phyloP scores from a whole-genome alignment of 2,329 filamentous ascomycete species.

The Cadophora sp. region DNA sequence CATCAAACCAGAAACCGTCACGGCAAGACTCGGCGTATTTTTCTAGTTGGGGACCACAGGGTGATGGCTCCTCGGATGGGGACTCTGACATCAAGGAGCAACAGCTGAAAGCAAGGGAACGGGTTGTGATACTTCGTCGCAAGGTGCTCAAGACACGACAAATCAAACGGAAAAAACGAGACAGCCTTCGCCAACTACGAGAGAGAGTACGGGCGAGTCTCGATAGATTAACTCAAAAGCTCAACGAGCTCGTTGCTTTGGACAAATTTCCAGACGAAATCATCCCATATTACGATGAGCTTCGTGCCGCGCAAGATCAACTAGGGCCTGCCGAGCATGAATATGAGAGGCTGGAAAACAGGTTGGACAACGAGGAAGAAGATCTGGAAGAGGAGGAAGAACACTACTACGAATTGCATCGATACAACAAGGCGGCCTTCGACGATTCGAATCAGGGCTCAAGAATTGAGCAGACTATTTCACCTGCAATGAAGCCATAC shows the following conservation, averaged over 20 bases:
- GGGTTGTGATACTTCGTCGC: constrained; percentile 31
- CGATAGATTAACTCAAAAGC: constrained; percentile 30
- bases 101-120: constrained; percentile 34
- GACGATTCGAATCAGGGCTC: constrained; percentile 16
- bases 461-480: constrained; percentile 27
- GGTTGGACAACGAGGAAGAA: constrained; percentile 32
- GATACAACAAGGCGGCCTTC: constrained; percentile 24
- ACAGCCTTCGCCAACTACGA: constrained; percentile 28
- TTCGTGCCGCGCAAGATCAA: constrained; percentile 32
- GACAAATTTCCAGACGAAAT: constrained; percentile 27
- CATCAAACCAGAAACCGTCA: constrained; percentile 1
- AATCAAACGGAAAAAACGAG: constrained; percentile 21
- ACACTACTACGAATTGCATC: constrained; percentile 29
- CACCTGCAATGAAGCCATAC: constrained; percentile 30
- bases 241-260: constrained; percentile 30
- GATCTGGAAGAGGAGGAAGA: constrained; percentile 37
- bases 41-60: constrained; percentile 23
- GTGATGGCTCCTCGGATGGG: constrained; percentile 14
- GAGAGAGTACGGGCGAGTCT: constrained; percentile 25
- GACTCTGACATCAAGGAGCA: constrained; percentile 27
- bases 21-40: constrained; percentile 37
- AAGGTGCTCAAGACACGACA: constrained; percentile 32
- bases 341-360: constrained; percentile 30
- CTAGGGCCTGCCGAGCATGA: constrained; percentile 33
- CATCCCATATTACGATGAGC: constrained; percentile 28